These are phyloP conservation scores for Closterium sp. DNA, from an alignment of 139 green algal genomes.

Conservation along the genomic window DNA sequence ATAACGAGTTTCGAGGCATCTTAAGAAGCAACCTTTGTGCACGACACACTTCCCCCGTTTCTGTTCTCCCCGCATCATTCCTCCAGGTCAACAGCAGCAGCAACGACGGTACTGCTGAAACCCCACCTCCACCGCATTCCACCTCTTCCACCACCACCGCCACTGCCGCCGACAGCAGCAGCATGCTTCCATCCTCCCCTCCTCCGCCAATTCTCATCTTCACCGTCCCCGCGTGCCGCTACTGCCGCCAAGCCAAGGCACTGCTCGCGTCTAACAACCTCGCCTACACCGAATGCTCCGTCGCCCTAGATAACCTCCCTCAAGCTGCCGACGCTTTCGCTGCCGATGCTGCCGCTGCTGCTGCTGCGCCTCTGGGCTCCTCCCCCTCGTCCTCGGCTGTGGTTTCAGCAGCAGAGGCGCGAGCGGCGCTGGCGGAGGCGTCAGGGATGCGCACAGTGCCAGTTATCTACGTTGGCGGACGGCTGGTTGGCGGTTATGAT, in stretches of 20 bases:
- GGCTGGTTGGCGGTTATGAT: constrained; percentile 74
- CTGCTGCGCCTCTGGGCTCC: background rate
- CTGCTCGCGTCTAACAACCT: background rate
- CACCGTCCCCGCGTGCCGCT: background rate
- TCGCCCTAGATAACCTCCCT: background rate
- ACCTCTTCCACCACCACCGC: background rate
- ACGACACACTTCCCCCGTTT: background rate
- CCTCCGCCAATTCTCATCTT: background rate
- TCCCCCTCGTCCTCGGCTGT: background rate
- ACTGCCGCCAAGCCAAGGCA: background rate
- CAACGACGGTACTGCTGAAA: background rate
- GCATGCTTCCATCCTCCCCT: background rate
- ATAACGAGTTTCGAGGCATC: background rate
- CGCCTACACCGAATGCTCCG: background rate
- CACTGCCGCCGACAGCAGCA: background rate
- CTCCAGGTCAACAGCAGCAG: background rate
- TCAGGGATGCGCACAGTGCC: constrained; percentile 76
- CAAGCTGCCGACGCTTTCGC: background rate
- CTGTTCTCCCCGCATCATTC: background rate
- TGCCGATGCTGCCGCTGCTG: background rate
- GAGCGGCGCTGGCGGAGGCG: background rate
- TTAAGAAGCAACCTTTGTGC: background rate
- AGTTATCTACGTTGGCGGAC: constrained; percentile 76
- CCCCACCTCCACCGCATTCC: background rate
- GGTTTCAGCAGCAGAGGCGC: background rate